A percentile compares a stretch with the other conserved stretches of the same genome.
These are phyloP conservation scores for Blumeria hordei DNA, from an alignment of 2,329 filamentous ascomycete genomes.

Conservation along the genomic window DNA sequence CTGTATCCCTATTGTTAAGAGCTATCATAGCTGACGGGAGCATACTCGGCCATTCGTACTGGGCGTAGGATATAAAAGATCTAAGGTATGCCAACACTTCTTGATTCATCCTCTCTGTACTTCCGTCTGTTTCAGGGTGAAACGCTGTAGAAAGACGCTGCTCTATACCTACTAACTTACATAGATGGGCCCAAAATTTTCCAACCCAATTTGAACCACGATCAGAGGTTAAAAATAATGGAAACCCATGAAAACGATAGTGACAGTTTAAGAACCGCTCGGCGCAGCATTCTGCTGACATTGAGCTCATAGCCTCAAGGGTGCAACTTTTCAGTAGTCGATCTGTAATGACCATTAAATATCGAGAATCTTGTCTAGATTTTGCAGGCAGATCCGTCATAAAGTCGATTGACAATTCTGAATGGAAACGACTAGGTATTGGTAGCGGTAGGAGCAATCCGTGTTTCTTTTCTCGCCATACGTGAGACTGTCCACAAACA, in stretches of 20 bases:
- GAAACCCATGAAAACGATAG: too few species aligned
- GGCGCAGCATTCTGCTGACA: background rate
- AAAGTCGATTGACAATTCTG: background rate
- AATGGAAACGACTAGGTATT: background rate
- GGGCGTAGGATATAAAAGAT: slow-evolving; percentile 35
- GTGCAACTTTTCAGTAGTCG: background rate
- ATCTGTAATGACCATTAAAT: background rate
- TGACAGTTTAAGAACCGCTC: background rate
- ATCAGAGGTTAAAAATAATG: too few species aligned
- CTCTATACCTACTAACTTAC: too few species aligned
- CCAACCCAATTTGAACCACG: too few species aligned
- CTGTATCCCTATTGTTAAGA: background rate
- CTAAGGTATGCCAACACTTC: background rate
- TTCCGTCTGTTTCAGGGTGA: too few species aligned
- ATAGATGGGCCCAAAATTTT: too few species aligned
- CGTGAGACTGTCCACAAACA: background rate
- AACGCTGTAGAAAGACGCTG: too few species aligned
- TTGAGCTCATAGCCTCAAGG: background rate
- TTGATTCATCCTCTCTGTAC: too few species aligned
- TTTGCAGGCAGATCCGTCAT: background rate
- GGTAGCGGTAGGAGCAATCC: background rate
- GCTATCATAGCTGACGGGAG: background rate
- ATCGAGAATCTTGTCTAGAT: background rate
- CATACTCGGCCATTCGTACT: slow-evolving; percentile 77
- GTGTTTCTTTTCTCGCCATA: background rate